Evolutionary conservation across 2,329 filamentous ascomycete genomes (phyloP), one percentile per base, ranked within the genome.

Genomic region (Macrophomina pseudophaseolina): DNA sequence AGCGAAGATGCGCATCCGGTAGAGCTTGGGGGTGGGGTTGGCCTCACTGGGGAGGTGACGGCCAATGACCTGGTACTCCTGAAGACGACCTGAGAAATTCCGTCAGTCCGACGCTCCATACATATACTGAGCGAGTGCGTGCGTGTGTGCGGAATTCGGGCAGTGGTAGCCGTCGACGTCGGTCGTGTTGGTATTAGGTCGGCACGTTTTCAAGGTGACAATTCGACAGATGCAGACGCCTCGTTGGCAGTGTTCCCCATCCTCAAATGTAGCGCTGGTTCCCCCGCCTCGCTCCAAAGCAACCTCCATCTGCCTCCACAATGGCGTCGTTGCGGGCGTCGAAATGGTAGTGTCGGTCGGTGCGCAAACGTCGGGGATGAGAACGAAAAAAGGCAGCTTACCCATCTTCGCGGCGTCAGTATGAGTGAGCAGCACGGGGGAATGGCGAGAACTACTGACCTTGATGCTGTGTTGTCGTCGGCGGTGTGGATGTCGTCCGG

Each of bases 61-160:
- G 87, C 96, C 95, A 82, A 99, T 97, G 88, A 99, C 94, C 90
- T 98, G 95, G 90, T 97, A 99, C 90, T 99, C 95, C 84, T 93
- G 92, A 87, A 99, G 94, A 90, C 95, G 95, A 93, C 94, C 95
- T 99, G 84, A 33, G 12, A n/a, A 16, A 52, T 23, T 28, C 48
- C 40, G 65, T 66, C 56, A 66, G 65, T 48, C 28, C 38, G 48
- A 40, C n/a, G 23, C 16, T 46, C 38, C 46, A 51, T 44, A 2
- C 38, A 32, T 46, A n/a, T 59, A 46, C 18, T 63, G 18, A 35
- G 44, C 18, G 44, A 8, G 8, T 5, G 35, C 11, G 48, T 33
- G 48, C 48, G 32, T 33, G 48, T 33, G 32, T 18, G 48, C 42
- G 42, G 11, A 6, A 44, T 44, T 44, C 42, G 35, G 32, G n/a